These are phyloP conservation scores for Cryptosporidium tyzzeri DNA, from an alignment of 169 alveolate species.

Conservation along the genomic window DNA sequence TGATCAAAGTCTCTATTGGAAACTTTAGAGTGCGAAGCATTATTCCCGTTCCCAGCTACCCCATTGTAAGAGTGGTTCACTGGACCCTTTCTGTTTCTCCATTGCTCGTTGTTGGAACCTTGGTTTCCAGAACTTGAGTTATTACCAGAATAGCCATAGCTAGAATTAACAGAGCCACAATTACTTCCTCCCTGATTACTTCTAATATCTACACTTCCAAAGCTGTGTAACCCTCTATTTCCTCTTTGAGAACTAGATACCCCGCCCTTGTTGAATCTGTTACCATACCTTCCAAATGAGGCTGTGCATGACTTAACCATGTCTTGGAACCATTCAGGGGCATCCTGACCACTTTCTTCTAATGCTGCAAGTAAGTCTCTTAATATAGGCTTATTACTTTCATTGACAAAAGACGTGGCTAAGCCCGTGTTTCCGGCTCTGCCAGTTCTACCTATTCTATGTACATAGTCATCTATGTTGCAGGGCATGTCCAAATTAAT, in stretches of 20 bases:
- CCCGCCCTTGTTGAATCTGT: constrained; percentile 23
- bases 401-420: constrained; percentile 95
- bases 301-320: constrained; percentile 77
- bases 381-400: constrained; percentile 88
- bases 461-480: constrained; percentile 95
- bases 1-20: constrained; percentile 68
- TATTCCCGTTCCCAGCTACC: constrained; percentile 37
- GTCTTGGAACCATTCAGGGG: constrained; percentile 80
- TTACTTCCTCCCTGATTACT: constrained; percentile 20
- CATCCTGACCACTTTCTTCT: constrained; percentile 81
- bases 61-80: constrained; percentile 12
- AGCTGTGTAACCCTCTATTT: constrained; percentile 53
- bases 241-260: constrained; percentile 27
- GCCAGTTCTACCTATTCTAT: constrained; percentile 97
- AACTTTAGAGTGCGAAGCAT: constrained; percentile 50
- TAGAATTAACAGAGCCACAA: background rate
- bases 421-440: constrained; percentile 98
- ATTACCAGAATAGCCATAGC: background rate
- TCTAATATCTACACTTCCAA: constrained; percentile 73
- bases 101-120: constrained; percentile 21
- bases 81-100: constrained; percentile 17
- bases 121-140: constrained; percentile 29
- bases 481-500: constrained; percentile 96
- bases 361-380: constrained; percentile 86
- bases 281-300: constrained; percentile 64